Conservation (phyloP, 495 filamentous ascomycete species). For the Peziza echinospora region DNA sequence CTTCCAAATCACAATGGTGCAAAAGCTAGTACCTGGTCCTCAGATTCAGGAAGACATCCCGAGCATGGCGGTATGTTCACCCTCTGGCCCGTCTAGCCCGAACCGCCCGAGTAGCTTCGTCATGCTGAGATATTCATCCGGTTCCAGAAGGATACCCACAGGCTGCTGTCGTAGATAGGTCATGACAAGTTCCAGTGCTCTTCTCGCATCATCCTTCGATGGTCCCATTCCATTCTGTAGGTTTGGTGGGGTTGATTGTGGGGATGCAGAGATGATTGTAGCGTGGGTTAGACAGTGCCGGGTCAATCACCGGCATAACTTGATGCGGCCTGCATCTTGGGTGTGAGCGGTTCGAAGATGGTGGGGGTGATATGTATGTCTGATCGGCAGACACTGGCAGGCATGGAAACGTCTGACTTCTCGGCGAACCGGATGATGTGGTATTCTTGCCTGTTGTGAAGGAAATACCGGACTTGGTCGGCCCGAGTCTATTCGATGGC, state of each 20-base stretch:
- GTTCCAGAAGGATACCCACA: slow-evolving; percentile 37
- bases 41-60: neutral
- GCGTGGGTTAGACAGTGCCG: slow-evolving; percentile 41
- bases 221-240: slow-evolving; percentile 29
- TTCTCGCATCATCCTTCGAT: slow-evolving; percentile 71
- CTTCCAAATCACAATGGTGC: too few relatives aligned
- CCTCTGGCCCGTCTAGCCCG: slow-evolving; percentile 12
- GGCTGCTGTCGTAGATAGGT: slow-evolving; percentile 63
- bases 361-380: slow-evolving; percentile 43
- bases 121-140: slow-evolving; percentile 65
- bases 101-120: slow-evolving; percentile 37
- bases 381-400: slow-evolving; percentile 44
- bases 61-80: neutral
- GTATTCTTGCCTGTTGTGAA: slow-evolving; percentile 39
- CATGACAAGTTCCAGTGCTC: slow-evolving; percentile 67
- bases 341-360: slow-evolving; percentile 38
- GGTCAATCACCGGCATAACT: slow-evolving; percentile 44
- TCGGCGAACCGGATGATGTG: slow-evolving; percentile 25
- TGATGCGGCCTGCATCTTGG: slow-evolving; percentile 37
- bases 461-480: slow-evolving; percentile 22
- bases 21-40: too few relatives aligned
- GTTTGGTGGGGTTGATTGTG: slow-evolving; percentile 4
- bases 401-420: slow-evolving; percentile 88
- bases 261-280: slow-evolving; percentile 22
- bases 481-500: slow-evolving; percentile 16